These are phyloP conservation scores for Raddia distichophylla DNA, from an alignment of 176 grass and related monocot species.

Conservation along the genomic window DNA sequence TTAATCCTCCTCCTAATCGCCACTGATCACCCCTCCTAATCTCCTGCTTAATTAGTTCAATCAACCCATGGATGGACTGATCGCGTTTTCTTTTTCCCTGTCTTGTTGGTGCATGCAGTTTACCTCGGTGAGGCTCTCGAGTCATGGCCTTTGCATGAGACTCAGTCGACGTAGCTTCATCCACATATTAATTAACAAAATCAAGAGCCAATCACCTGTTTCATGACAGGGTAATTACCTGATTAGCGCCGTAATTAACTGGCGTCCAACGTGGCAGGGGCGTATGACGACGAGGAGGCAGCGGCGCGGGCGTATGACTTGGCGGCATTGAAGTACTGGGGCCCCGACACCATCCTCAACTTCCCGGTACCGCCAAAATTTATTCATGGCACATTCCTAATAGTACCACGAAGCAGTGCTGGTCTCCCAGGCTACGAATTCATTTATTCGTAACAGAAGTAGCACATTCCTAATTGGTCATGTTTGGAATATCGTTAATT, in stretches of 20 bases:
- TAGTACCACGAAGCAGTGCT: not conserved
- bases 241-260: not conserved
- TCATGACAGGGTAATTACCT: too few relatives aligned
- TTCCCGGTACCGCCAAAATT: conserved; percentile 58
- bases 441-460: not conserved
- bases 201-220: not conserved
- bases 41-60: too few relatives aligned
- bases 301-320: conserved; percentile 87
- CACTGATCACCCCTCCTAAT: not conserved
- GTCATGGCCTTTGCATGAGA: conserved; percentile 55
- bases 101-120: conserved; percentile 71
- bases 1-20: not conserved
- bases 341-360: conserved; percentile 85
- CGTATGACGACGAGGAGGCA: conserved; percentile 87
- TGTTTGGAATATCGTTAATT: not conserved
- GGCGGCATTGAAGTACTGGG: conserved; percentile 98
- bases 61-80: not conserved
- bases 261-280: conserved; percentile 45
- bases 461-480: too few relatives aligned
- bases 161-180: not conserved
- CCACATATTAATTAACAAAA: not conserved
- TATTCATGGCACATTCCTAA: conserved; percentile 6
- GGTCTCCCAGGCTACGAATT: not conserved
- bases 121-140: conserved; percentile 89
- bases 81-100: not conserved